Evolutionary conservation across 164 flowering plant species (phyloP), one percentile per base, ranked within the genome.

Genomic region (Magnolia kwangsiensis): DNA sequence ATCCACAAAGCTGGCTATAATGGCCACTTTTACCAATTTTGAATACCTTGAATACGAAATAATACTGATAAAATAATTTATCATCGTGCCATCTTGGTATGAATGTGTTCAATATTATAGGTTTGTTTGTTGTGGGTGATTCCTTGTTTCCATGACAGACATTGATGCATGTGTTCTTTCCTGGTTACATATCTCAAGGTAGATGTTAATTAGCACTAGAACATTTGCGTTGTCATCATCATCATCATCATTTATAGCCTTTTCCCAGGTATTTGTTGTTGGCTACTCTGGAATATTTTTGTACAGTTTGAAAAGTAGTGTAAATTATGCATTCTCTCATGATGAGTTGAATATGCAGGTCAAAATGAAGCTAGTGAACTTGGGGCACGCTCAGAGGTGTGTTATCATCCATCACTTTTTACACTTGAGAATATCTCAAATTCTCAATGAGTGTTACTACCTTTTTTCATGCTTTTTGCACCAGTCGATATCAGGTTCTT

Each of bases 341-440:
- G 23, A 64, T 61, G 61, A 74, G 61, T 78, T 74, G 63, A 63
- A 64, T 66, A 16, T 89, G 87, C 95, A 94, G 99, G 91, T 96
- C 75, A 96, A 86, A 77, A 84, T 87, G 93, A 96, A 94, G 90
- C 80, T 94, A 63, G 72, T 74, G 37, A 91, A 85, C 72, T 75
- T 86, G 76, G 95, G 96, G 75, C 99, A 96, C 87, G 85, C 95
- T 81, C 99, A 92, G 73, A 96, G 90, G 99, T 92, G 58, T 51
- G 85, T 80, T 55, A 20, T 63, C 4, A n/a, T 20, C 74, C 51
- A 19, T 76, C 67, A 16, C 64, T 20, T 67, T 51, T 24, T 27
- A 10, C 58, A 49, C 23, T 59, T 55, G 61, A 14, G 61, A 55
- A 55, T 55, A 3, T 55, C 61, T 16, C n/a, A 64, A 64, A 1